Base-by-base conservation (phyloP, 192 early-diverging fungal species). In the Geosiphon pyriformis region DNA sequence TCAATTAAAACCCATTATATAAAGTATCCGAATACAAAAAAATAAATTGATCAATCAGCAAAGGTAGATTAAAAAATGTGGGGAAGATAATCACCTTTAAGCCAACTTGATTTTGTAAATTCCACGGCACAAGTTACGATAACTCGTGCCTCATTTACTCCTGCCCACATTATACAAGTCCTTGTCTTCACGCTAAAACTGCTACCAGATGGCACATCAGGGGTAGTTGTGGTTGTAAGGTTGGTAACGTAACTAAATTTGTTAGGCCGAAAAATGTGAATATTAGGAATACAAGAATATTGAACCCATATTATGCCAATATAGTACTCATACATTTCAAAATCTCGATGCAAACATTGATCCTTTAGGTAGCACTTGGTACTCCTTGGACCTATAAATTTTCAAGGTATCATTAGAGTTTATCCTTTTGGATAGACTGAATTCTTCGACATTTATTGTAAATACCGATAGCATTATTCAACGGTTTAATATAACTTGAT, bases 181-280 rank as follows among this genome's bases (percentile, higher is more conserved):
- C 78, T 37, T 48, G 77, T 77, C 64, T 81, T 85, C 17, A 80
- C 75, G 23, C 55, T 64, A 53, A 85, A 85, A 15, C 71, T 68
- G 25, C 70, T 65, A 55, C 83, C 83, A 10, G 78, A 75, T 37
- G 83, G 83, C 15, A 85, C 79, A 70, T 85, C 78, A 3, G 83
- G 83, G 17, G 83, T 82, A 32, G 70, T 74, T 2, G 83, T 85
- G 2, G 76, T 74, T 0, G 83, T 82, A 10, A 80, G 58, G 12
- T 70, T 67, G 1, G 77, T 75, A 10, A 78, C 62, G 33, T 57
- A 47, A 22, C 65, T 66, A 37, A 35, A 2, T 12, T 54, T 12
- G 52, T 4, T 4, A 20, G 7, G 7, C 20, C 4, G 20, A 12
- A 54, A 23, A 54, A 54, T 12, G 18, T 54, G 26, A 6, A 26